Percentiles rank a stretch among this genome's conserved stretches.
Evolutionary conservation across 75 land plant species (phyloP).

Genomic region (Pinus albicaulis): DNA sequence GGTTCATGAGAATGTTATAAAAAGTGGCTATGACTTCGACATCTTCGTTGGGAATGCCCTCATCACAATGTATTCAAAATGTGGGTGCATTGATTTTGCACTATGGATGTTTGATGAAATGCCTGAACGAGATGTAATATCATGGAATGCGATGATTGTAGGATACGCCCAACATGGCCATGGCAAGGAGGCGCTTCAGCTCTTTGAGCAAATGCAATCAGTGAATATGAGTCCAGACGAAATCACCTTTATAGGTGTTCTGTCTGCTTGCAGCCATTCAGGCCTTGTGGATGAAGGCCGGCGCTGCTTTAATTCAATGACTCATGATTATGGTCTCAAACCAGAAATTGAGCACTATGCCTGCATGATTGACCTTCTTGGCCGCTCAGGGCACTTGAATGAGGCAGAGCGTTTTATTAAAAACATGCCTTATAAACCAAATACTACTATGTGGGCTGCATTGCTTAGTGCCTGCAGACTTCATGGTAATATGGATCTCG

Average conservation of each 20-base stretch:
- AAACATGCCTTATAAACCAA: background rate
- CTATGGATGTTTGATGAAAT: constrained; percentile 30
- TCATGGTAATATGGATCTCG: background rate
- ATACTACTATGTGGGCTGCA: background rate
- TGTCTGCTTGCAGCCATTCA: constrained; percentile 2
- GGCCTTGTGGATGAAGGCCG: background rate
- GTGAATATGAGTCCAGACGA: constrained; percentile 31
- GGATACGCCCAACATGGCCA: constrained; percentile 44
- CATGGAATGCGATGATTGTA: constrained; percentile 51
- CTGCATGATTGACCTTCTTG: background rate
- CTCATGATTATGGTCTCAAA: background rate
- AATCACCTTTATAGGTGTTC: background rate
- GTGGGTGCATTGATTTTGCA: constrained; percentile 42
- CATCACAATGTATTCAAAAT: constrained; percentile 72
- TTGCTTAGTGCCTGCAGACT: background rate
- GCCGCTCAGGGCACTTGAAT: background rate
- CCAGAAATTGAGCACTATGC: background rate
- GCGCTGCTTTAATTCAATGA: background rate
- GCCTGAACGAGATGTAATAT: constrained; percentile 29
- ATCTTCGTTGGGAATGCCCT: constrained; percentile 37
- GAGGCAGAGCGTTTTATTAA: background rate
- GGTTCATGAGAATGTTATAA: constrained; percentile 40
- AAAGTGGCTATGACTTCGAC: constrained; percentile 20
- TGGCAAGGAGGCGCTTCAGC: constrained; percentile 23
- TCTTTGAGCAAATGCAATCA: constrained; percentile 36